A percentile compares a stretch with the other conserved stretches of the same genome.
Evolutionary conservation across 2,329 filamentous ascomycete species (phyloP).

Genomic region (Fusarium sp.): DNA sequence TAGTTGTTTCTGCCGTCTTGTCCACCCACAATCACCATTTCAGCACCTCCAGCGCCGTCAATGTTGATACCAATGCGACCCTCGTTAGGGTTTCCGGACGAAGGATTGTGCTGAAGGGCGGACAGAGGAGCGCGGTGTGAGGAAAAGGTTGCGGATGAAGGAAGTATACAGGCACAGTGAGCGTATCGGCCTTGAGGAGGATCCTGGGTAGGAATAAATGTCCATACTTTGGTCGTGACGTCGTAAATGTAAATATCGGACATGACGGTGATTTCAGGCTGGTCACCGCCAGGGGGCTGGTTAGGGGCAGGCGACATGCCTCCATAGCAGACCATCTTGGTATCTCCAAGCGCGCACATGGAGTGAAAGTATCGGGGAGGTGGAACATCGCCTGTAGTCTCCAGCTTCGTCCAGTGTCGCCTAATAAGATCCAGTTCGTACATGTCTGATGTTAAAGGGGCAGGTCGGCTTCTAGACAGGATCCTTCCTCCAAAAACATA

Average conservation of each 20-base stretch:
- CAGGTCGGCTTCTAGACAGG: constrained; percentile 83
- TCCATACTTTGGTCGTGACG: constrained; percentile 85
- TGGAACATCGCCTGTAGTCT: constrained; percentile 85
- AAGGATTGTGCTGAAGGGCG: constrained; percentile 89
- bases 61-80: constrained; percentile 89
- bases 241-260: constrained; percentile 98
- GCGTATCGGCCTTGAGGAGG: constrained; percentile 94
- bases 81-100: constrained; percentile 85
- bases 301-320: constrained; percentile 89
- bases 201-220: constrained; percentile 82
- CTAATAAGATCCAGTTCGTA: constrained; percentile 94
- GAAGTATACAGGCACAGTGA: constrained; percentile 92
- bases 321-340: constrained; percentile 96
- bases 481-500: constrained; percentile 96
- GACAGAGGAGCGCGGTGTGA: constrained; percentile 87
- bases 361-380: constrained; percentile 97
- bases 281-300: constrained; percentile 59
- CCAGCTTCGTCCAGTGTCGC: constrained; percentile 92
- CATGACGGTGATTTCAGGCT: constrained; percentile 94
- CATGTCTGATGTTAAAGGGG: constrained; percentile 86
- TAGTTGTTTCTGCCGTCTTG: constrained; percentile 99
- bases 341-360: constrained; percentile 91
- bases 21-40: constrained; percentile 97
- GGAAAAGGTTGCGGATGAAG: constrained; percentile 87
- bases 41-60: constrained; percentile 90